phyloP scores from a whole-genome alignment of 2,329 filamentous ascomycete genomes.

The Teratosphaeria gauchensis region DNA sequence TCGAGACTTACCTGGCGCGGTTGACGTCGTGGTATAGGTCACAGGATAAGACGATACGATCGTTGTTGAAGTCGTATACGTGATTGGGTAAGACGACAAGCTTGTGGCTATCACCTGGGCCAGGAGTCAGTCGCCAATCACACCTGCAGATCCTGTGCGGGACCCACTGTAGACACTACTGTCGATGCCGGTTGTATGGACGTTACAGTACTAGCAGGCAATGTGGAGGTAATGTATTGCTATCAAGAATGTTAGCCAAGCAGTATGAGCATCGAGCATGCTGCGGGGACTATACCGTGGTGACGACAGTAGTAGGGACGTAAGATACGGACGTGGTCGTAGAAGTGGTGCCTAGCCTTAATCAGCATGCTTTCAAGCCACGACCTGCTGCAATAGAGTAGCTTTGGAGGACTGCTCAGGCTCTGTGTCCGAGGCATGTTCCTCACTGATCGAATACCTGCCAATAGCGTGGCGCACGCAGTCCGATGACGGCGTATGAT shows the following conservation, averaged over 20 bases:
- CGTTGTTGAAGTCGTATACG: not conserved
- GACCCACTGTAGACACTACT: not conserved
- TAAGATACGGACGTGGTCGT: not conserved
- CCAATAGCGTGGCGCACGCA: too few relatives aligned
- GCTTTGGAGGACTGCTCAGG: not conserved
- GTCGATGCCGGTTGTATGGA: not conserved
- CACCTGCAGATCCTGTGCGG: not conserved
- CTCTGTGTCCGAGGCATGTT: not conserved
- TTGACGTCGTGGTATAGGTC: not conserved
- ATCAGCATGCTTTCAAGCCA: not conserved
- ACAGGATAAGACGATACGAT: not conserved
- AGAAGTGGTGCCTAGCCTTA: not conserved
- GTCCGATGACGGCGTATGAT: too few relatives aligned
- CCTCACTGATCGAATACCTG: too few relatives aligned
- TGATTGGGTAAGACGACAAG: not conserved
- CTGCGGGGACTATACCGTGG: not conserved
- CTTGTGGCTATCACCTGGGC: not conserved
- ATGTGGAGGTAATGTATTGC: not conserved
- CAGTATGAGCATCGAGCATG: not conserved
- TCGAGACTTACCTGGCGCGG: not conserved
- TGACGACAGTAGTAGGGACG: not conserved
- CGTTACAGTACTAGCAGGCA: too few relatives aligned
- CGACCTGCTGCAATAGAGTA: not conserved
- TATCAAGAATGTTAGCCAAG: not conserved
- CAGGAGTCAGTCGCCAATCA: not conserved